These are phyloP conservation scores for Kitagawia praeruptora DNA, from an alignment of 129 eudicot species.

Conservation along the genomic window DNA sequence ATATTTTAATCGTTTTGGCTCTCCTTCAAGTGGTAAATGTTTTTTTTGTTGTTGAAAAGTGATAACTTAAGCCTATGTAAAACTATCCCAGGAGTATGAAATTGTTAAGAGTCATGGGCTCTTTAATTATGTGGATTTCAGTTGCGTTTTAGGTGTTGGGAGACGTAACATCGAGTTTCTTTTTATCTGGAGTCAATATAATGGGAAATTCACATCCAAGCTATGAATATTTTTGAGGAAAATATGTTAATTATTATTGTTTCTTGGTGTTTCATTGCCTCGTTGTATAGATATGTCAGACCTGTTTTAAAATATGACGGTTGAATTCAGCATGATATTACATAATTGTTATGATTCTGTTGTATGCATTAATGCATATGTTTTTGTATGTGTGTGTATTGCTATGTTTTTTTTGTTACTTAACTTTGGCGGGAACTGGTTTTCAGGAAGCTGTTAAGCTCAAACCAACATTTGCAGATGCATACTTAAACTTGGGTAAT, in stretches of 20 bases:
- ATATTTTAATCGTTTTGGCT: background rate
- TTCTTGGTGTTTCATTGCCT: background rate
- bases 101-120: background rate
- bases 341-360: background rate
- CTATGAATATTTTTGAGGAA: background rate
- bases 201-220: background rate
- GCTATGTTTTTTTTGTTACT: background rate
- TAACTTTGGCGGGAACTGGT: background rate
- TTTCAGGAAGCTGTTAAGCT: slow-evolving; percentile 88
- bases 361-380: background rate
- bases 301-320: background rate
- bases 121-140: background rate
- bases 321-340: background rate
- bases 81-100: background rate
- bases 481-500: slow-evolving; percentile 79
- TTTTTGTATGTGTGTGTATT: background rate
- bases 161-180: background rate
- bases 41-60: background rate
- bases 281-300: background rate
- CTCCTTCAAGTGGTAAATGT: background rate
- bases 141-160: background rate
- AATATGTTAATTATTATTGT: background rate
- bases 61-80: background rate
- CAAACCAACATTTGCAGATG: slow-evolving; percentile 82
- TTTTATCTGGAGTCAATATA: background rate